Base-by-base conservation (phyloP, 2,329 filamentous ascomycete species). In the Lizonia empirigonia region DNA sequence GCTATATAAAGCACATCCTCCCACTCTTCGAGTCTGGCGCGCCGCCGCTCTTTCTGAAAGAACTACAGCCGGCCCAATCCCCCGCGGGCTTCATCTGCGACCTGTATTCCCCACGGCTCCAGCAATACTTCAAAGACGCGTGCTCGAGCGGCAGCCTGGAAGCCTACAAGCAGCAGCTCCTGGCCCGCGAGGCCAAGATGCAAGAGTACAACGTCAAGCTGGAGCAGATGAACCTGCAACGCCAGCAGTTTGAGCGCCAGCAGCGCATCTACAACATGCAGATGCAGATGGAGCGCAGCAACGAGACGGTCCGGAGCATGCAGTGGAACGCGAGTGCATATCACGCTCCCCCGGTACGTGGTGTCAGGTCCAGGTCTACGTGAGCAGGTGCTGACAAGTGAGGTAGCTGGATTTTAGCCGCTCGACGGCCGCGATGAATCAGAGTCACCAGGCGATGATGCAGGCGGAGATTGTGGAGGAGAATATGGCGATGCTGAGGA, bases 391-490 rank as follows among this genome's bases (percentile, higher is more conserved):
- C 53, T 50, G 20, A 53, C 23, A 2, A 5, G 2, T 16, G 1
- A n/a, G 13, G 5, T 34, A 58, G 44, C 35, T 53, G 8, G 59
- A 62, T 46, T 60, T 55, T 40, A 36, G 30, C 1, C 38, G 30
- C 9, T 44, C 49, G 3, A 54, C 53, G 15, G 51, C 51, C 7
- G 36, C 52, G 3, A 56, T 62, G 57, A 52, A 36, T 18, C 52
- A 56, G 19, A 55, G 36, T 6, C 42, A 36, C 8, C 45, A 62
- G 20, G 41, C 52, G 5, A 40, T 44, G 10, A 42, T 61, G 12
- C 51, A 64, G 38, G 61, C 61, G 4, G 55, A 54, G 13, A 50
- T 56, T 33, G 23, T 50, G 4, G 8, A 44, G n/a, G 55, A 55
- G 15, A 56, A 55, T 4, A 57, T 60, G 34, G 46, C 32, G 23